Percentiles rank a stretch among this genome's conserved stretches.
phyloP scores from a whole-genome alignment of 371 early-diverging fungal genomes.

The Mucor mucedo region DNA sequence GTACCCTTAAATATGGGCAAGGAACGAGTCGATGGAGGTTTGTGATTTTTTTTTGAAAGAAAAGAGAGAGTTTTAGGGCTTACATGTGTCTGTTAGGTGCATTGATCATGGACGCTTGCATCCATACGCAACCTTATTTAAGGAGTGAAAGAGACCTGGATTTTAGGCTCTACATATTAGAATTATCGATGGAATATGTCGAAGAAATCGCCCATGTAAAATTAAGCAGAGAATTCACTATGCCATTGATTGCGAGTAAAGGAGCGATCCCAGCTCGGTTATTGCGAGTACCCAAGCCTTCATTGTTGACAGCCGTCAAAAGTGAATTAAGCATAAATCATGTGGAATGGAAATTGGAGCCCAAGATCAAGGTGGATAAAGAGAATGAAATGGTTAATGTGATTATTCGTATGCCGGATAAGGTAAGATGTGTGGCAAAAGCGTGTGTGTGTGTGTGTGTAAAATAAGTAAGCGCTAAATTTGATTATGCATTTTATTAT shows the following conservation, averaged over 20 bases:
- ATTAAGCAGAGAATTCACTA: slow-evolving; percentile 64
- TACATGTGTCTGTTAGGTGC: neutral
- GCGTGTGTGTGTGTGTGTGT: too few relatives aligned
- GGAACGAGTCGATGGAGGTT: slow-evolving; percentile 29
- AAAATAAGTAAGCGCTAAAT: neutral
- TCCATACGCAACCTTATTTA: slow-evolving; percentile 63
- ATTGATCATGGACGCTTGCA: slow-evolving; percentile 68
- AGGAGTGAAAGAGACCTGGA: slow-evolving; percentile 61
- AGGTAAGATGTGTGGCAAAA: slow-evolving; percentile 28
- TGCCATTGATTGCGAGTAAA: slow-evolving; percentile 64
- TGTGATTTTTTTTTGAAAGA: too few relatives aligned
- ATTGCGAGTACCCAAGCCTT: slow-evolving; percentile 60
- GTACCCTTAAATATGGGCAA: slow-evolving; percentile 70
- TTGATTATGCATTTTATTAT: neutral
- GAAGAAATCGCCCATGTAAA: slow-evolving; percentile 59
- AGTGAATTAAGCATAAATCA: neutral
- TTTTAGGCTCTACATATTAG: slow-evolving; percentile 69
- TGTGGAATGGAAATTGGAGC: slow-evolving; percentile 1
- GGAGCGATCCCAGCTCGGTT: slow-evolving; percentile 64
- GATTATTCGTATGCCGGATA: slow-evolving; percentile 39
- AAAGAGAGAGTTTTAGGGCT: too few relatives aligned
- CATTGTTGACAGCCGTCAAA: neutral
- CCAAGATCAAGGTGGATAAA: slow-evolving; percentile 16
- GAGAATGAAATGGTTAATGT: slow-evolving; percentile 31
- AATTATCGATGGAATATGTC: slow-evolving; percentile 69